Conservation (phyloP, 306 rosid genomes). For the Citrullus colocynthis region DNA sequence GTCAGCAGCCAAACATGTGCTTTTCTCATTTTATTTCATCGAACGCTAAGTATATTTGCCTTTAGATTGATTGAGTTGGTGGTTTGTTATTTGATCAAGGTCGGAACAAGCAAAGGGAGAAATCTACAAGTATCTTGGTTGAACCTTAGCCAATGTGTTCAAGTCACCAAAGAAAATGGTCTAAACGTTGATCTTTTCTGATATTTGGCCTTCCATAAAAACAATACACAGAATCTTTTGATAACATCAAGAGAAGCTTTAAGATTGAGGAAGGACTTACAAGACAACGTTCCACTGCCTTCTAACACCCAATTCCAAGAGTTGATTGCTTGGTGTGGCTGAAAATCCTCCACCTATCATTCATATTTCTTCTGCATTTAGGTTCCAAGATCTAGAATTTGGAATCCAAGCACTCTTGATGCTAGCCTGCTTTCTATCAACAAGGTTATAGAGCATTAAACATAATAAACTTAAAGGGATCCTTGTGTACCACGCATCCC, state of each 20-base stretch:
- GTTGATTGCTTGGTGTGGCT: neutral
- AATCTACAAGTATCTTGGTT: neutral
- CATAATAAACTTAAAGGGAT: neutral
- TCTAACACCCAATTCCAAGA: neutral
- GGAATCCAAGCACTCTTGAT: neutral
- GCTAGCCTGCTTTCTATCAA: neutral
- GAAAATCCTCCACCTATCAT: neutral
- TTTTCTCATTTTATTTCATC: neutral
- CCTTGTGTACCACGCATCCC: neutral
- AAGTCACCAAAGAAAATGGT: neutral
- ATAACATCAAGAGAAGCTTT: neutral
- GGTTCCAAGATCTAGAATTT: neutral
- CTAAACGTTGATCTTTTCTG: neutral
- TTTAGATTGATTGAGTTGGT: neutral
- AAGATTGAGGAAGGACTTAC: neutral
- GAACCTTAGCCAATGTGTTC: neutral
- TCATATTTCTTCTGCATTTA: neutral
- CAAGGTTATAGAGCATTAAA: neutral
- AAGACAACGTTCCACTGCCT: neutral
- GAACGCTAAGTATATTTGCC: neutral
- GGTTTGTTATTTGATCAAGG: neutral
- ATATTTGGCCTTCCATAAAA: neutral
- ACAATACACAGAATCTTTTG: neutral
- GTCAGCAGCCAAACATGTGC: neutral
- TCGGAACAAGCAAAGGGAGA: neutral